Base-by-base conservation (phyloP, 148 eudicot species). In the Pharnaceum exiguum region DNA sequence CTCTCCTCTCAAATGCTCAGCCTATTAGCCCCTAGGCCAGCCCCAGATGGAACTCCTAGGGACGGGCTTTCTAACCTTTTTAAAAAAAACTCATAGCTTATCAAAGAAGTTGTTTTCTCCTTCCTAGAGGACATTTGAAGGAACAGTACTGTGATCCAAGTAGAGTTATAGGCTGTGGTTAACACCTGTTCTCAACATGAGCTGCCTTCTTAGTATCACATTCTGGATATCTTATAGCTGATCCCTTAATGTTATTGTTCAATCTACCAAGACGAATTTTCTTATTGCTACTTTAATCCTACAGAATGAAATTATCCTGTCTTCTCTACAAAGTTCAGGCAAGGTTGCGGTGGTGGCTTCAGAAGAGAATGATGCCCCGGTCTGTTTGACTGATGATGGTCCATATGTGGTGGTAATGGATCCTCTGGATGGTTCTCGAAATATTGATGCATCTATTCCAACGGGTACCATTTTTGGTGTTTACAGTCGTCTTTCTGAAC, bases 311-410 rank as follows among this genome's bases (percentile, higher is more conserved):
- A 85, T 93, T 53, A 80, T 93, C 60, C 43, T 77, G 46, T 88
- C 91, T 3, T 78, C 89, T 36, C 77, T 93, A 29, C 73, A 75
- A 55, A 76, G 71, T 36, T 93, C 95, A 22, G 95, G 95, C 60
- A 93, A 88, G 77, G 99, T 83, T 70, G 95, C 96, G 31, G 95
- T 93, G 31, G 79, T 89, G 79, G 99, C 99, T 35, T 86, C 95
- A 35, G 99, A 93, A 82, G 99, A 93, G 78, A 95, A 93, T 58
- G 99, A 93, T 43, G 76, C 75, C 32, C 99, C 99, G 11, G 68
- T 86, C 59, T 89, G 89, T 87, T 62, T 93, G 33, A 55, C 57
- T 15, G 95, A 93, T 64, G 66, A 74, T 63, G 99, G 83, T 68
- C 99, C 99, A 51, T 93, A 72, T 57, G 99, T 93, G 68, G 95